phyloP scores from a whole-genome alignment of 129 eudicot species.

The Lonicera japonica region DNA sequence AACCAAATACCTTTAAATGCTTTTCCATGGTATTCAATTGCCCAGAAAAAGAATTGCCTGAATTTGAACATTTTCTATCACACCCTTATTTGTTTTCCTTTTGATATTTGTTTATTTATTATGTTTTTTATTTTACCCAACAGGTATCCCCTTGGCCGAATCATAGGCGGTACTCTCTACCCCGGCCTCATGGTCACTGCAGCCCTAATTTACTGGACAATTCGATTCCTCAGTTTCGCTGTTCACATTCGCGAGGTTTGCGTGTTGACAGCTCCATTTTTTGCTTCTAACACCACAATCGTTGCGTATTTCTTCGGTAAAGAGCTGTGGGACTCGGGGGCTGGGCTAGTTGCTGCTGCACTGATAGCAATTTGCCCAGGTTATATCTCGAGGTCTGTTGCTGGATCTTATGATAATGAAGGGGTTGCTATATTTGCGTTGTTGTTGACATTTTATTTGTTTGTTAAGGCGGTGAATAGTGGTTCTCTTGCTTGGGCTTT shows the following conservation, averaged over 20 bases:
- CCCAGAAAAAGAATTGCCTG: too few species aligned
- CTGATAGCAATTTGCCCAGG: conserved; percentile 95
- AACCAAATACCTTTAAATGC: too few species aligned
- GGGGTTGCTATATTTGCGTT: conserved; percentile 88
- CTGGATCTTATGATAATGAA: conserved; percentile 89
- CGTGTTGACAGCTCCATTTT: conserved; percentile 89
- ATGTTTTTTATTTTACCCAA: too few species aligned
- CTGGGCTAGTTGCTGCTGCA: conserved; percentile 87
- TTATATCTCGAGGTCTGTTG: conserved; percentile 89
- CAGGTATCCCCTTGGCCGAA: conserved; percentile 87
- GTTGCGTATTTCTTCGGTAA: conserved; percentile 96
- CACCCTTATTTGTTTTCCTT: too few species aligned
- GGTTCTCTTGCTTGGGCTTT: conserved; percentile 90
- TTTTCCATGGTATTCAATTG: too few species aligned
- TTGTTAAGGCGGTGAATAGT: conserved; percentile 90
- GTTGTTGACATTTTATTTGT: conserved; percentile 80
- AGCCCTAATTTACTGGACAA: conserved; percentile 69
- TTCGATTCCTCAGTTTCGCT: conserved; percentile 61
- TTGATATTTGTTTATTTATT: too few species aligned
- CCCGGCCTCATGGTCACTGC: conserved; percentile 99
- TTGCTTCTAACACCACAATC: conserved; percentile 81
- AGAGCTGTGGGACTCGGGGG: conserved; percentile 89
- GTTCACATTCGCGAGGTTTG: conserved; percentile 94
- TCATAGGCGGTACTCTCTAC: conserved; percentile 84
- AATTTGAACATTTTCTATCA: too few species aligned